Base-by-base conservation (phyloP, 176 grass and related monocot species). In the Bromus sterilis region DNA sequence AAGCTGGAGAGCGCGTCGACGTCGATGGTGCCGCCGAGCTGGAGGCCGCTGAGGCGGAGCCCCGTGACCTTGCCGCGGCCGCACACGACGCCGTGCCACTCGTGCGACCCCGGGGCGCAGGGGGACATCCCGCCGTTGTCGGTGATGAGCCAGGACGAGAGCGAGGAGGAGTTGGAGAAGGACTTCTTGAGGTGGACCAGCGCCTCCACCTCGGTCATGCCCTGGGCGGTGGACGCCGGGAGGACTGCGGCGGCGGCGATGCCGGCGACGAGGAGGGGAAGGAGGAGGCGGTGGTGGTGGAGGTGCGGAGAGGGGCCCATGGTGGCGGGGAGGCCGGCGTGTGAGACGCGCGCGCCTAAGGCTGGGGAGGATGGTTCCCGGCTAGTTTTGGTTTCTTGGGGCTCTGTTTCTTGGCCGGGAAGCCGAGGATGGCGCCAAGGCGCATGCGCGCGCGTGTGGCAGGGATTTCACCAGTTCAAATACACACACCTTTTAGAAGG, bases 11-110 rank as follows among this genome's bases (percentile, higher is more conserved):
- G 88, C 26, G 93, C 79, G 78, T 86, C 73, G 31, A 89, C 75
- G 53, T 93, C 84, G 56, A 95, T 82, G 30, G 60, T 75, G 51
- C 96, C 96, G 26, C 85, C 81, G 48, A 98, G 89, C 36, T 44
- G 60, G 67, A 91, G 86, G 40, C 64, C 78, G 21, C 40, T 81
- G 31, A 98, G 87, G 42, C 86, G 90, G 60, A 98, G 87, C 53
- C 87, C 89, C 0, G 75, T 59, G 71, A 98, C 69, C 31, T 25
- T 75, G 28, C 88, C 90, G 2, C 21, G 23, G 69, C 24, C 29
- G 81, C 95, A 98, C 48, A 93, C 73, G 16, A 98, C 90, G 59
- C 93, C 90, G 21, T 78, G 63, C 96, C 96, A 98, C 43, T 83
- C 58, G 80, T 86, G 80, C 1, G 78, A 66, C 0, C 77, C 66